Conservation (phyloP, 2,329 filamentous ascomycete species). For the Chrysoporthe cubensis region DNA sequence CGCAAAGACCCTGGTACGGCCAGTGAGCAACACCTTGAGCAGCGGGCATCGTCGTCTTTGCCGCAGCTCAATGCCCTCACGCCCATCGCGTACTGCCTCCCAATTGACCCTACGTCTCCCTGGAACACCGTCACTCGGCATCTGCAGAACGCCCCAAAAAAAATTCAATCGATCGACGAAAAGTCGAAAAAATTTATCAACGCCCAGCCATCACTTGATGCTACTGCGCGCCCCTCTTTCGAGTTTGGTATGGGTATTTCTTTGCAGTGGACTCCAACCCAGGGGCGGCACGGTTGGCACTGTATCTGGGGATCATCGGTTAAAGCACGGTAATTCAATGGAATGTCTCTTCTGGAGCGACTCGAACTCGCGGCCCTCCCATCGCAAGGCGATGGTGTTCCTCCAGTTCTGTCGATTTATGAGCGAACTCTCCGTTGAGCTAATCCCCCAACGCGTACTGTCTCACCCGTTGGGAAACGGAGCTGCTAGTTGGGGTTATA, state of each 20-base stretch:
- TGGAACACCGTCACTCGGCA: neutral
- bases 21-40: slow-evolving; percentile 11
- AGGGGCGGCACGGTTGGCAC: slow-evolving; percentile 7
- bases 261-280: slow-evolving; percentile 5
- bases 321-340: slow-evolving; percentile 7
- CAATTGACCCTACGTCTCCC: too few species aligned
- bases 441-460: neutral
- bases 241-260: neutral
- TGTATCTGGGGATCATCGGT: slow-evolving; percentile 8
- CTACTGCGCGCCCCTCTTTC: slow-evolving; percentile 7
- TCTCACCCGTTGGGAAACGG: neutral
- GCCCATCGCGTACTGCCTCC: neutral
- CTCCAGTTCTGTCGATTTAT: neutral
- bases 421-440: neutral
- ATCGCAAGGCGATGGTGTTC: neutral
- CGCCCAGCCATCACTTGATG: neutral
- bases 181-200: neutral
- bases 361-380: neutral
- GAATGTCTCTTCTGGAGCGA: neutral
- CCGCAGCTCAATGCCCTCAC: neutral
- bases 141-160: neutral
- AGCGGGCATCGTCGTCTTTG: neutral
- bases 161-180: neutral
- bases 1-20: slow-evolving; percentile 25
- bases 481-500: neutral